A percentile compares a stretch with the other conserved stretches of the same genome.
Evolutionary conservation across 1,284 basidiomycete genomes (phyloP).

Genomic region (Papiliotrema terrestris): DNA sequence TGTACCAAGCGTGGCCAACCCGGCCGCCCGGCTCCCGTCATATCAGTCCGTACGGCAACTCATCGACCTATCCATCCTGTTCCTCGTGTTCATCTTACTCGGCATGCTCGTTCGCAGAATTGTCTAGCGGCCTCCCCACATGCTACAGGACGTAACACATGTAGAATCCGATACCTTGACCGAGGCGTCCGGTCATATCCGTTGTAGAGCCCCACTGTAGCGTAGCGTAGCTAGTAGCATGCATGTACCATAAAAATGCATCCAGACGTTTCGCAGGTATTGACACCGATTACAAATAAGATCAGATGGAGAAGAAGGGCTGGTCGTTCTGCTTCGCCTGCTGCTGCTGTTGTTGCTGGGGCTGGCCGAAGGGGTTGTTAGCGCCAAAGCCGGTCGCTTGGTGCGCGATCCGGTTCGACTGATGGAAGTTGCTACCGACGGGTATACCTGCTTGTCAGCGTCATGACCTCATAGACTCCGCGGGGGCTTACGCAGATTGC

Average conservation of each 20-base stretch:
- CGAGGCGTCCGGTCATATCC: background rate
- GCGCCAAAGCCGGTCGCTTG: conserved; percentile 57
- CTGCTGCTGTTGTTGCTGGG: conserved; percentile 53
- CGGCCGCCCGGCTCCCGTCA: too few species aligned
- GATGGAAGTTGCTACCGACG: conserved; percentile 55
- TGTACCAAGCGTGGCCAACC: too few species aligned
- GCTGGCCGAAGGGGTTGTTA: conserved; percentile 71
- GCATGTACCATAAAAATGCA: background rate
- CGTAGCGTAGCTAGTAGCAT: background rate
- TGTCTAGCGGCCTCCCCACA: too few species aligned
- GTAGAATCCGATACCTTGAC: too few species aligned
- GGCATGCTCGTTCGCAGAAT: background rate
- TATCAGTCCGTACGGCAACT: too few species aligned
- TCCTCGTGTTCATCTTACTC: conserved; percentile 1
- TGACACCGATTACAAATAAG: background rate
- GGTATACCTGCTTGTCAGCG: conserved; percentile 57
- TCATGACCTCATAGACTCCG: background rate
- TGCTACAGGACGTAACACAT: too few species aligned
- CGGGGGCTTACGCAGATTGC: conserved; percentile 62
- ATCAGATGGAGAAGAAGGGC: conserved; percentile 75
- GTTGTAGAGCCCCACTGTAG: background rate
- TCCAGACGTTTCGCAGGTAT: background rate
- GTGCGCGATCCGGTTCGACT: conserved; percentile 55
- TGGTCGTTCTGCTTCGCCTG: conserved; percentile 56
- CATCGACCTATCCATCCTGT: background rate